Base-by-base conservation (phyloP, 2,329 filamentous ascomycete genomes). In the Fusarium sp. region DNA sequence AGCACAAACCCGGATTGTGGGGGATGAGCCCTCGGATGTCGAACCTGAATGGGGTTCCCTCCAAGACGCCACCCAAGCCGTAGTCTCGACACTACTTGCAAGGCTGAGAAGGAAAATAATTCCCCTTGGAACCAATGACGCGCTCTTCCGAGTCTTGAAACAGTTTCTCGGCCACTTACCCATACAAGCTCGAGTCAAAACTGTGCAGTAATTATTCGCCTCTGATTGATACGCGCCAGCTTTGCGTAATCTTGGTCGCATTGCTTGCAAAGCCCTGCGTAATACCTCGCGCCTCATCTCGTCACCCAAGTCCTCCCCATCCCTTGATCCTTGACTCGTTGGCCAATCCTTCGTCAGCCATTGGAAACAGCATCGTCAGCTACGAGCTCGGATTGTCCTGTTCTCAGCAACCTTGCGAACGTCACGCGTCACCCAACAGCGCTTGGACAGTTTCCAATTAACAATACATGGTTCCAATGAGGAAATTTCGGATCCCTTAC, bases 401-500 rank as follows among this genome's bases (percentile, higher is more conserved):
- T 31, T 31, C 20, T 31, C 48, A 29, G 43, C 57, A 45, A 29
- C 29, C 31, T 39, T 31, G 33, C 58, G 14, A 22, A 48, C 29
- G 22, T 54, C 43, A 45, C 14, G 29, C 27, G 48, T 54, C 65
- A 62, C 43, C 31, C 54, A 69, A 57, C 64, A 63, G 52, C 59
- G 56, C 52, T 63, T 58, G 20, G 59, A 22, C 65, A 29, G 35
- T 27, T 33, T 22, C 29, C 18, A 22, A 63, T 54, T 54, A 24
- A 54, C 48, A 60, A 27, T 50, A 54, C 54, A 39, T 65, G 56
- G 54, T 45, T 52, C 74, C 79, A 74, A 92, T 93, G 91, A 88
- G 88, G 83, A 93, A 90, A 83, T 92, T 98, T 85, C 92, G 95
- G 76, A 97, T 98, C 78, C 96, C 96, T 68, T 98, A 96, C 82